Evolutionary conservation across 805 yeast species (phyloP), one percentile per base, ranked within the genome.

Genomic region (Peterozyma toletana): DNA sequence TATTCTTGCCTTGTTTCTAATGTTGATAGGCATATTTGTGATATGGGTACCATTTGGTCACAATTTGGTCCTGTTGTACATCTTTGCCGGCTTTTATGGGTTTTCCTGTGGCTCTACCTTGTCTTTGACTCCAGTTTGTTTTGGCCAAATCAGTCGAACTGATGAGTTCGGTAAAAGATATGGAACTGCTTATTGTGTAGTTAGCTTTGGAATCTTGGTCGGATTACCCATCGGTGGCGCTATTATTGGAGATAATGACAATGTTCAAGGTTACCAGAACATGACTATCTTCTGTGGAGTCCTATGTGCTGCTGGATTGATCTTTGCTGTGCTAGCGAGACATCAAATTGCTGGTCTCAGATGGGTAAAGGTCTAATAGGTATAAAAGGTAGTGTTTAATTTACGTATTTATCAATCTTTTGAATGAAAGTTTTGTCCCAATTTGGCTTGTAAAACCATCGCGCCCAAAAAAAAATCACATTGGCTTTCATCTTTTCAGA

Each of bases 11-110:
- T 52, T 66, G 14, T 30, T 57, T 1, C 33, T 74, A 9, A 67
- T 76, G 48, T 57, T 70, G 1, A 9, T 80, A 0, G 57, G 71
- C 27, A 68, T 75, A 5, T 64, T 81, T 40, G 63, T 67, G 0
- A 53, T 83, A n/a, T 81, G 88, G 87, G 59, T 80, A 15, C 88
- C 88, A 2, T 75, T 78, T 47, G 88, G 86, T 0, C 45, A 55
- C 9, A 50, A 57, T 40, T 43, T 64, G 29, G 60, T 59, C 2
- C 71, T 67, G 0, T 59, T 81, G 42, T 73, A 77, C 50, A 67
- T 68, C 0, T 83, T 80, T 56, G 63, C 80, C 7, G 72, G 67
- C 0, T 40, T 73, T 3, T 76, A 73, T 53, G 89, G 89, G 0
- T 75, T 80, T 51, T 70, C 73, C 45, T 67, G 76, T 30, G 80